A percentile compares a stretch with the other conserved stretches of the same genome.
Conservation (phyloP, 176 grass and related monocot genomes). For the Aegilops sharonensis region DNA sequence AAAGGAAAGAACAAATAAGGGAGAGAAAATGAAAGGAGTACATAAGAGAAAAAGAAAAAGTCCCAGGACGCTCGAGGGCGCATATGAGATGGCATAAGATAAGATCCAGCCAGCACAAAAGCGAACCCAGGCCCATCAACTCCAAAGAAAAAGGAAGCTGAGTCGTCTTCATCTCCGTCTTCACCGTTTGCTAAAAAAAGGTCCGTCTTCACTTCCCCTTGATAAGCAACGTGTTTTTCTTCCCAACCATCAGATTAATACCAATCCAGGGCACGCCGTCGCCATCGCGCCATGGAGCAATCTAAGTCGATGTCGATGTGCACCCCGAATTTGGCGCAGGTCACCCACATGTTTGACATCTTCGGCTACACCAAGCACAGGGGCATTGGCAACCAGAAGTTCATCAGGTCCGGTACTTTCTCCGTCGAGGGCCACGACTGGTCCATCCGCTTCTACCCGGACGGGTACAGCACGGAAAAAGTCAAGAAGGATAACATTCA, state of each 20-base stretch:
- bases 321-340: neutral
- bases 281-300: too few relatives aligned
- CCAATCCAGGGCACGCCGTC: neutral
- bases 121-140: too few relatives aligned
- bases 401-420: neutral
- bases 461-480: neutral
- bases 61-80: too few relatives aligned
- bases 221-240: neutral
- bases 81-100: too few relatives aligned
- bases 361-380: neutral
- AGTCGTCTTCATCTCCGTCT: too few relatives aligned
- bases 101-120: too few relatives aligned
- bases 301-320: slow-evolving; percentile 1
- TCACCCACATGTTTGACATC: neutral
- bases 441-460: neutral
- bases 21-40: too few relatives aligned
- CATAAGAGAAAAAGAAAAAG: too few relatives aligned
- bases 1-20: too few relatives aligned
- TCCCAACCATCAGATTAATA: neutral
- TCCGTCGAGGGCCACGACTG: neutral
- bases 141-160: too few relatives aligned
- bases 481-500: neutral
- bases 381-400: neutral
- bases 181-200: too few relatives aligned
- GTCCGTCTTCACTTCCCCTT: neutral